Conservation (phyloP, 192 early-diverging fungal genomes). For the Entomortierella chlamydospora region DNA sequence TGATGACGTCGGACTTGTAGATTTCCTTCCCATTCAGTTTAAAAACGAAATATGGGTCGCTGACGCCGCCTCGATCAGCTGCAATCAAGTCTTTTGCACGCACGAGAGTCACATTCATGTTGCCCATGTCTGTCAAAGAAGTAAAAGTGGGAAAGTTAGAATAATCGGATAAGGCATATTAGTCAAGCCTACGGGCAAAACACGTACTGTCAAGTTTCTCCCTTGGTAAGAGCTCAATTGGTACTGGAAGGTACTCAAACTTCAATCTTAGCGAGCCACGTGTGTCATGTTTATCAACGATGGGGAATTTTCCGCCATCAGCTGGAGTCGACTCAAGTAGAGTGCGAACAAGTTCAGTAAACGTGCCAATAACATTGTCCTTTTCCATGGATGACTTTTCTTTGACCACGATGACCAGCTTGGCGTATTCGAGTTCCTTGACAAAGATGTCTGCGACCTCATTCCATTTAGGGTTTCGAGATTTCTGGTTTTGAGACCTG, state of each 20-base stretch:
- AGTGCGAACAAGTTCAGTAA: conserved; percentile 25
- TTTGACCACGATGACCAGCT: conserved; percentile 56
- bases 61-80: conserved; percentile 77
- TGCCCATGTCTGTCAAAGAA: conserved; percentile 67
- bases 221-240: conserved; percentile 55
- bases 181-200: no score
- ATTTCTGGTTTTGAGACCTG: conserved; percentile 48
- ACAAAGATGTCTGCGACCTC: conserved; percentile 64
- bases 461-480: conserved; percentile 50
- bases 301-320: conserved; percentile 30
- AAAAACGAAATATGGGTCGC: conserved; percentile 81
- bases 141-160: no score
- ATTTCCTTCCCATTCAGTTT: conserved; percentile 72
- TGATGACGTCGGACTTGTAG: conserved; percentile 74
- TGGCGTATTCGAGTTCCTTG: conserved; percentile 69
- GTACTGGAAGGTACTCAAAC: conserved; percentile 60
- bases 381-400: conserved; percentile 49
- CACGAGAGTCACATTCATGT: conserved; percentile 68
- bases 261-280: conserved; percentile 52
- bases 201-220: conserved; percentile 66
- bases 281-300: conserved; percentile 34
- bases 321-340: conserved; percentile 29
- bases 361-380: conserved; percentile 46
- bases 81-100: conserved; percentile 71
- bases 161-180: no score